Evolutionary conservation across 225 moss, liverwort and hornwort species (phyloP), one percentile per base, ranked within the genome.

Genomic region (Straminergon stramineum): DNA sequence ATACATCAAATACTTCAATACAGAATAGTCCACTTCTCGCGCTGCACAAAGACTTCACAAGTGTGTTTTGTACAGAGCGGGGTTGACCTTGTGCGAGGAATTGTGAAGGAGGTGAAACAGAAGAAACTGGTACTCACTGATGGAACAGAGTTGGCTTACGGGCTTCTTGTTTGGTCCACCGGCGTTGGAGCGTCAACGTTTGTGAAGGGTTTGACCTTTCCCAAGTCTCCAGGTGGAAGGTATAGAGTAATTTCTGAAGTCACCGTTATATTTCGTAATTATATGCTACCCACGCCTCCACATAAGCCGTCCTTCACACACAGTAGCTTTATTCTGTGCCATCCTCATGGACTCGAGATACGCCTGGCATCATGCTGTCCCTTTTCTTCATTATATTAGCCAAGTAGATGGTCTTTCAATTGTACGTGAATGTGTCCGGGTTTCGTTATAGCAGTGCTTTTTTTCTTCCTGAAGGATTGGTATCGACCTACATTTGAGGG

Each of bases 131-230:
- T 94, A 48, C 89, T 97, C n/a, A 95, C 91, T 76, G 94, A 95
- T 68, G 95, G 94, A 61, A 92, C 89, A 32, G 94, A 94, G 75
- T 89, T 98, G 89, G 93, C 95, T 48, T 96, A 95, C 71, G 96
- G 97, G 71, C 96, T 98, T 88, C 88, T 98, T 53, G 97, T 98
- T 87, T 97, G 98, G 97, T 96, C 98, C 22, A 96, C 98, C 15
- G 97, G 98, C 82, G 95, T 98, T 81, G 96, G 98, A 89, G 90
- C 97, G 45, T 96, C 96, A 48, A 87, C 93, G 21, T 97, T 97
- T 79, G 95, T 97, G 79, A 94, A 94, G 87, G 71, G 90, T 41
- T 93, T 96, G 87, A 79, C 89, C 34, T 94, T 94, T 84, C 77
- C 92, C 55, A 96, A 97, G 88, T 93, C 96, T 32, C 95, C 91